Conservation (phyloP, 805 yeast species). For the Jamesozyma piceae region DNA sequence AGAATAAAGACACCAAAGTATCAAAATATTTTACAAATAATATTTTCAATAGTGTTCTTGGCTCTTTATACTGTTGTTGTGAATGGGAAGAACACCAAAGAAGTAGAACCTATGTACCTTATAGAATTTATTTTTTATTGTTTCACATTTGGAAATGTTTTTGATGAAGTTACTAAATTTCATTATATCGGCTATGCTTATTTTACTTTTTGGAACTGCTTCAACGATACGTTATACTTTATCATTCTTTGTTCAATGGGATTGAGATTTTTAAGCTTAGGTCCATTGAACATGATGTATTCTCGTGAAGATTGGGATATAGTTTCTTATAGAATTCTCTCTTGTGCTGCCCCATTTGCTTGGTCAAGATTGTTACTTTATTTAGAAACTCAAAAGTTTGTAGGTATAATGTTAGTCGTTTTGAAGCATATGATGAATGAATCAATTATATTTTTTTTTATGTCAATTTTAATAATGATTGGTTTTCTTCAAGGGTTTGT, state of each 20-base stretch:
- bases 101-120: constrained; percentile 31
- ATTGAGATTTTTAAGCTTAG: constrained; percentile 38
- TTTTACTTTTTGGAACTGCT: constrained; percentile 68
- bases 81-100: constrained; percentile 40
- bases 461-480: constrained; percentile 56
- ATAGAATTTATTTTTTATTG: constrained; percentile 52
- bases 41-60: constrained; percentile 56
- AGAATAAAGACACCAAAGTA: constrained; percentile 78
- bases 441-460: constrained; percentile 70
- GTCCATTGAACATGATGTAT: constrained; percentile 19
- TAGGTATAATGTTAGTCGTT: constrained; percentile 84
- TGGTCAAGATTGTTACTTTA: constrained; percentile 72
- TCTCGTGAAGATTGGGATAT: constrained; percentile 36
- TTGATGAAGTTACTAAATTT: constrained; percentile 61
- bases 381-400: constrained; percentile 70
- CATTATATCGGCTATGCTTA: constrained; percentile 70
- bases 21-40: constrained; percentile 65
- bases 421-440: constrained; percentile 81
- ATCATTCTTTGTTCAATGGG: constrained; percentile 45
- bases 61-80: constrained; percentile 53
- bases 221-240: constrained; percentile 61
- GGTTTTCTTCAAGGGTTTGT: constrained; percentile 84
- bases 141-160: constrained; percentile 55
- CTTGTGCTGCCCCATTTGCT: constrained; percentile 78
- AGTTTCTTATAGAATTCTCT: constrained; percentile 57